Conservation (phyloP, 495 filamentous ascomycete genomes). For the Aspergillus coremiiformis region DNA sequence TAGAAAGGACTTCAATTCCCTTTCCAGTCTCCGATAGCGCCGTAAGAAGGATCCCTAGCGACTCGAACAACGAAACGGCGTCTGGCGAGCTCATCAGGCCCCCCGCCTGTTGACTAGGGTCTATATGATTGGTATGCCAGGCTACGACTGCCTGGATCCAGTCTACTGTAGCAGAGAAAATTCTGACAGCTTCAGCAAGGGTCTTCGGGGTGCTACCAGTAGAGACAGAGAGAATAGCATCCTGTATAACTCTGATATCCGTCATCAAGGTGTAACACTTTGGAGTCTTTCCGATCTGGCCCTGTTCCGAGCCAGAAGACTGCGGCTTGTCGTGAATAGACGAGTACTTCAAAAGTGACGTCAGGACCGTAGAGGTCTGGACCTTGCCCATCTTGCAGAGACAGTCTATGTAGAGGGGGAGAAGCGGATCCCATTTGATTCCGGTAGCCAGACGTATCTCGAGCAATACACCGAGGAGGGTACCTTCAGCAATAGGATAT, state of each 20-base stretch:
- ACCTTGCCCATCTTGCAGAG: constrained; percentile 48
- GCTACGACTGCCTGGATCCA: constrained; percentile 37
- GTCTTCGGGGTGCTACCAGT: constrained; percentile 26
- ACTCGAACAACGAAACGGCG: constrained; percentile 38
- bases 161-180: constrained; percentile 29
- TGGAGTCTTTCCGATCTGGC: constrained; percentile 9
- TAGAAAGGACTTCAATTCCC: constrained; percentile 33
- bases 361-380: constrained; percentile 49
- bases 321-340: constrained; percentile 26
- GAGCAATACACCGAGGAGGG: constrained; percentile 54
- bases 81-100: constrained; percentile 35
- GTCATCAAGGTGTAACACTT: constrained; percentile 35
- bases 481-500: constrained; percentile 24
- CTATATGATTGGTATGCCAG: constrained; percentile 27
- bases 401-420: constrained; percentile 55
- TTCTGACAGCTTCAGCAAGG: constrained; percentile 26
- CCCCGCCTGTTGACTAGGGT: constrained; percentile 23
- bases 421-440: constrained; percentile 54
- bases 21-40: constrained; percentile 35
- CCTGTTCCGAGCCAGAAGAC: constrained; percentile 9
- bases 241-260: constrained; percentile 40
- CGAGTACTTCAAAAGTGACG: constrained; percentile 54
- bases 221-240: constrained; percentile 37
- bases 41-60: constrained; percentile 37
- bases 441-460: constrained; percentile 42